Evolutionary conservation across 306 rosid genomes (phyloP).

Genomic region (Begonia fuchsioides): DNA sequence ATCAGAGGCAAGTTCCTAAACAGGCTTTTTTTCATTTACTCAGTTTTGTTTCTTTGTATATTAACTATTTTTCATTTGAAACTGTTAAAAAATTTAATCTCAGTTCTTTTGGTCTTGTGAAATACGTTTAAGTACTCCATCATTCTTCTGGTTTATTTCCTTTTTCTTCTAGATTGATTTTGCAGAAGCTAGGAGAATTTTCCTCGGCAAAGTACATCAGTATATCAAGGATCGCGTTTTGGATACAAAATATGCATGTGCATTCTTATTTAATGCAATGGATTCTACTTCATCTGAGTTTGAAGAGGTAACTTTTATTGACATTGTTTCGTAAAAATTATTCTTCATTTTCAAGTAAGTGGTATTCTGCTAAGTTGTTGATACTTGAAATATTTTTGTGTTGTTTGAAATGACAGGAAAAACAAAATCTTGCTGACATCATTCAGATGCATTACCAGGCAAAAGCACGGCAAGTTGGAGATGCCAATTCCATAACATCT

Average conservation of each 20-base stretch:
- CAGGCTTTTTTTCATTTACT: constrained; percentile 9
- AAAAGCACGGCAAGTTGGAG: constrained; percentile 54
- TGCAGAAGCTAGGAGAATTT: constrained; percentile 61
- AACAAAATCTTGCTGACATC: constrained; percentile 67
- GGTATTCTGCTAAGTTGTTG: background rate
- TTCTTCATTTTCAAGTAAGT: constrained; percentile 5
- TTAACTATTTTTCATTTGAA: no score
- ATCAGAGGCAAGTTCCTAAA: constrained; percentile 44
- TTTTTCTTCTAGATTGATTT: constrained; percentile 48
- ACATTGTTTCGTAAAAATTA: constrained; percentile 8
- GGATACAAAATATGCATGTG: constrained; percentile 89
- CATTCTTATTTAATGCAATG: constrained; percentile 47
- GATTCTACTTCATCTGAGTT: constrained; percentile 47
- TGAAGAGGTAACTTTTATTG: constrained; percentile 46
- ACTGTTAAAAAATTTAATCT: no score
- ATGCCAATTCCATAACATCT: constrained; percentile 46
- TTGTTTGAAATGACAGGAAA: constrained; percentile 46
- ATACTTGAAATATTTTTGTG: constrained; percentile 6
- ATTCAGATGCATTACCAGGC: constrained; percentile 81
- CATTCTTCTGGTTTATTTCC: constrained; percentile 5
- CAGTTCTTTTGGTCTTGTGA: no score
- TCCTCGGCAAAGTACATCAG: constrained; percentile 73
- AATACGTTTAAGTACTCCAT: no score
- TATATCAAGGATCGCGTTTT: constrained; percentile 78
- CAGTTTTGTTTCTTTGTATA: constrained; percentile 11